Evolutionary conservation across 139 green algal species (phyloP).

Genomic region (Coelastrella sp.): DNA sequence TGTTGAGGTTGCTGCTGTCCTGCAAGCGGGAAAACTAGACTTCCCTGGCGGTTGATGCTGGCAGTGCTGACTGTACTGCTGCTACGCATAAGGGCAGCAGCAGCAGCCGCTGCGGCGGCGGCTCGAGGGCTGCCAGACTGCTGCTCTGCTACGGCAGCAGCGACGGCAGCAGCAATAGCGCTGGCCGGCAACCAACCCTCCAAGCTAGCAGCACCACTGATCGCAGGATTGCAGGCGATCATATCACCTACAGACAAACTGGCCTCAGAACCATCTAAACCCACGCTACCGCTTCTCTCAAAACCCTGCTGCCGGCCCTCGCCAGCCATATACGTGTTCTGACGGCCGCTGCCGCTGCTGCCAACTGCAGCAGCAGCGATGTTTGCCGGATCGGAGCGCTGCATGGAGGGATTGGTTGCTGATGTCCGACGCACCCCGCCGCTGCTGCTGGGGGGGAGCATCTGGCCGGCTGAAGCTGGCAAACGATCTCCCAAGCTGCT

Average conservation of each 20-base stretch:
- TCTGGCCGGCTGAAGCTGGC: not conserved
- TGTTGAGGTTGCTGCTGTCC: slow-evolving; percentile 4
- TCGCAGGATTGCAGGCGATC: not conserved
- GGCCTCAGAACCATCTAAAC: not conserved
- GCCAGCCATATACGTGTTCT: not conserved
- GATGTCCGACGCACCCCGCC: not conserved
- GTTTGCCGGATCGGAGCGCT: not conserved
- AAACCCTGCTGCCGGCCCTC: not conserved
- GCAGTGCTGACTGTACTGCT: slow-evolving; percentile 8
- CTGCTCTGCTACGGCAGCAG: slow-evolving; percentile 5
- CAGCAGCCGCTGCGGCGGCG: slow-evolving; percentile 24
- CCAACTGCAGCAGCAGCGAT: slow-evolving; percentile 7
- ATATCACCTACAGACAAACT: not conserved
- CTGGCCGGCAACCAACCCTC: slow-evolving; percentile 21
- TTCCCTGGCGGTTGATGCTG: slow-evolving; percentile 10
- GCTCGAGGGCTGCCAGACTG: not conserved
- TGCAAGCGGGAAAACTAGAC: slow-evolving; percentile 6
- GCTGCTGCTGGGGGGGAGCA: not conserved
- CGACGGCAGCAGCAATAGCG: slow-evolving; percentile 9
- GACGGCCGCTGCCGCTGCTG: not conserved
- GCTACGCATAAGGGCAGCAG: not conserved
- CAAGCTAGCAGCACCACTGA: slow-evolving; percentile 28
- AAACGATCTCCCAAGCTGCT: slow-evolving; percentile 6
- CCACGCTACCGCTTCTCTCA: not conserved
- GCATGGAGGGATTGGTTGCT: not conserved